A percentile compares a stretch with the other conserved stretches of the same genome.
phyloP scores from a whole-genome alignment of 169 alveolate genomes.

The Theileria annulata region DNA sequence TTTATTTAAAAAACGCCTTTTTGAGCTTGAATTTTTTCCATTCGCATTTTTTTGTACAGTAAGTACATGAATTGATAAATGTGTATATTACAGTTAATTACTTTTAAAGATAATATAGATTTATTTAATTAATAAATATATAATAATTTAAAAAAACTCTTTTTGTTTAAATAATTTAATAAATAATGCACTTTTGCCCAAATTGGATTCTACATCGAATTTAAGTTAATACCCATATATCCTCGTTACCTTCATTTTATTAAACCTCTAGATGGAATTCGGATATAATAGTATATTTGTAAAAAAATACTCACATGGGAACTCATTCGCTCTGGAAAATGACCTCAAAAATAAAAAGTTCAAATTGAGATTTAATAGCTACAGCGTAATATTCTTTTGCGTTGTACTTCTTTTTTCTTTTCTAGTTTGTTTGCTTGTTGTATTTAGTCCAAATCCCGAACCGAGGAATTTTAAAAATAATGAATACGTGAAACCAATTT shows the following conservation, averaged over 20 bases:
- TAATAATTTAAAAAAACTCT: not conserved
- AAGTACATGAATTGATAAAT: not conserved
- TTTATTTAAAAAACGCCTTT: not conserved
- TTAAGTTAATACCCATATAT: not conserved
- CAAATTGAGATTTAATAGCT: not conserved
- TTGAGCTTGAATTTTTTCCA: not conserved
- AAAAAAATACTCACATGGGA: slow-evolving; percentile 1
- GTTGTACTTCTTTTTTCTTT: not conserved
- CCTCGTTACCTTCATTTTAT: not conserved
- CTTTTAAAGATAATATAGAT: not conserved
- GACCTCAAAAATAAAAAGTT: not conserved
- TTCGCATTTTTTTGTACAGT: not conserved
- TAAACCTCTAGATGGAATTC: not conserved
- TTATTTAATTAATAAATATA: not conserved
- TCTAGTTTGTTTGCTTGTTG: not conserved
- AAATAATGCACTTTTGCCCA: not conserved
- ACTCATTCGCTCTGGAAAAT: not conserved
- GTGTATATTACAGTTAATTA: not conserved
- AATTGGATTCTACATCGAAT: not conserved
- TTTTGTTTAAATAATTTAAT: no score
- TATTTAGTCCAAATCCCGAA: not conserved
- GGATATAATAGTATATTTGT: not conserved
- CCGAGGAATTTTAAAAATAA: not conserved
- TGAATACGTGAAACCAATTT: not conserved
- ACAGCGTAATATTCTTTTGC: not conserved